Evolutionary conservation across 768 basidiomycete genomes (phyloP), one percentile per base, ranked within the genome.

Genomic region (Cytidiella melzeri): DNA sequence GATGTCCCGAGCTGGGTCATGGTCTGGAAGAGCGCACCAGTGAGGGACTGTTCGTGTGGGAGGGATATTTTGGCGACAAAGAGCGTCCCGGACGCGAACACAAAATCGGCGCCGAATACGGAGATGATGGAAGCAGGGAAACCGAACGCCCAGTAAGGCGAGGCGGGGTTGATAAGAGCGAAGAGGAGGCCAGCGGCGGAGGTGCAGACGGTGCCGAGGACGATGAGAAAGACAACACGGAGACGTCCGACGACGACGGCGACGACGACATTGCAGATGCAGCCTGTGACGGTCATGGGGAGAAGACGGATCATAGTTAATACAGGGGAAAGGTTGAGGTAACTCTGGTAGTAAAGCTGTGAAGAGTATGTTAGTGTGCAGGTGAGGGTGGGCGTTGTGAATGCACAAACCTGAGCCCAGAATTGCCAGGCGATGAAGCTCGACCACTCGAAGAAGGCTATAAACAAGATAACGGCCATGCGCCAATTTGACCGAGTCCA

Each of bases 91-190:
- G 79, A 67, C 0, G 88, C 68, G 57, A 80, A 90, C 1, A 85
- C 79, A 52, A 91, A 86, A 58, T 91, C 89, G 1, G 80, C 84
- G 19, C 89, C 89, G 39, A 87, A 73, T 12, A 89, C 87, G 18
- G 76, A 66, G 40, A 84, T 50, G 34, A 78, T 64, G 0, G 84
- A 74, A 1, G 81, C 76, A 0, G 87, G 84, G 64, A 91, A 91
- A 3, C 78, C 80, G 50, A 73, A 84, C 1, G 83, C 83, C 88
- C 88, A 91, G 55, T 81, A 91, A 1, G 79, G 64, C 6, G 67
- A 68, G 0, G 62, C 52, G 0, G 83, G 75, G 23, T 76, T 54
- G 52, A 89, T 84, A 1, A 85, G 53, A 1, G 87, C 87, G 57
- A 88, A 85, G 4, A 89, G 66, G 9, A 88, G 64, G 50, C 72